These are phyloP conservation scores for Schizophyllum amplum DNA, from an alignment of 1,284 basidiomycete genomes.

Conservation along the genomic window DNA sequence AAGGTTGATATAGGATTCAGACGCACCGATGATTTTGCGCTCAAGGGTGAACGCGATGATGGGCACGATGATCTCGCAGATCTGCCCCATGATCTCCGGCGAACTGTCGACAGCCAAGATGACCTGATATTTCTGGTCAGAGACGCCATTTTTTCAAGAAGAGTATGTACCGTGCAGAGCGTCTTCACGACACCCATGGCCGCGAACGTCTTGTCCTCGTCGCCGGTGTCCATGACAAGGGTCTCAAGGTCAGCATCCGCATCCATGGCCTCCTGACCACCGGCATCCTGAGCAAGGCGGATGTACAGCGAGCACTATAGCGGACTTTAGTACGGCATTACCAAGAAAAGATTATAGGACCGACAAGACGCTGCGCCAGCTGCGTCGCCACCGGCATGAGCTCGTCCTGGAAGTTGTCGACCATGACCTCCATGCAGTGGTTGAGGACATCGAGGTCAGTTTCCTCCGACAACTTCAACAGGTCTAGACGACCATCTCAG, in stretches of 20 bases:
- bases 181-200: conserved; percentile 84
- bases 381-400: conserved; percentile 82
- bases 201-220: conserved; percentile 78
- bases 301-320: conserved; percentile 73
- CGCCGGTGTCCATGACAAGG: conserved; percentile 38
- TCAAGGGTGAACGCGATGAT: conserved; percentile 74
- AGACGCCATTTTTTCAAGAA: not conserved
- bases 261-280: conserved; percentile 44
- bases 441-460: conserved; percentile 86
- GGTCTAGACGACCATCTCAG: conserved; percentile 36
- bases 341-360: conserved; percentile 1
- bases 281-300: conserved; percentile 64
- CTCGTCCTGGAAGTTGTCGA: conserved; percentile 79
- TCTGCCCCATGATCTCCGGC: conserved; percentile 69
- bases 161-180: conserved; percentile 54
- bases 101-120: conserved; percentile 67
- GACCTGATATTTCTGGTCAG: conserved; percentile 47
- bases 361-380: conserved; percentile 53
- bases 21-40: conserved; percentile 59
- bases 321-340: not conserved
- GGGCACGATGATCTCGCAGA: conserved; percentile 79
- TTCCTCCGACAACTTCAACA: conserved; percentile 83
- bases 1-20: not conserved
- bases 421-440: conserved; percentile 77
- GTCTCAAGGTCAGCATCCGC: conserved; percentile 42